Percentiles rank a stretch among this genome's conserved stretches.
Conservation (phyloP, 495 filamentous ascomycete species). For the Cercophora sp. region DNA sequence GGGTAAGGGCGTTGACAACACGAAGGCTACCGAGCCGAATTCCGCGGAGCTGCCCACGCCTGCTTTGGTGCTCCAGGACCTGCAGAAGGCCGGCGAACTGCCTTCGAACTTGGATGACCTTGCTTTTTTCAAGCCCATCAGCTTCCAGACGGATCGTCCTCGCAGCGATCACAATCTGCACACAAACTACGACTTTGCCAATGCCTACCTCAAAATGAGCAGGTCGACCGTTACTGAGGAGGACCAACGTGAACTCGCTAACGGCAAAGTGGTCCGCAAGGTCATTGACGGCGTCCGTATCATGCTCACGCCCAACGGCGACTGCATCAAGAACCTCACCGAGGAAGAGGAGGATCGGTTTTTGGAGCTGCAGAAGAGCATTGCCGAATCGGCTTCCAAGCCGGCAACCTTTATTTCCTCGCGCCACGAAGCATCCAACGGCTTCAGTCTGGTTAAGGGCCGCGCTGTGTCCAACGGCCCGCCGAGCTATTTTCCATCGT, state of each 20-base stretch:
- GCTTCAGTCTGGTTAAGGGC: conserved; percentile 52
- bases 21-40: conserved; percentile 2
- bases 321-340: conserved; percentile 70
- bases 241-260: conserved; percentile 44
- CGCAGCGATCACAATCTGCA: conserved; percentile 14
- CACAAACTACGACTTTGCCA: conserved; percentile 8
- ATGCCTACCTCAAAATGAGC: conserved; percentile 27
- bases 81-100: conserved; percentile 23
- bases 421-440: conserved; percentile 40
- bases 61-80: conserved; percentile 31
- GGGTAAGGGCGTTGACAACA: conserved; percentile 10
- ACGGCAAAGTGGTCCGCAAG: conserved; percentile 50
- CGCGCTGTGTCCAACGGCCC: conserved; percentile 54
- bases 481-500: conserved; percentile 48
- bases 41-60: conserved; percentile 31
- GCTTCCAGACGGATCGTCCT: conserved; percentile 16
- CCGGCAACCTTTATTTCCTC: conserved; percentile 48
- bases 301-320: conserved; percentile 74
- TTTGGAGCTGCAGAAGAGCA: conserved; percentile 64
- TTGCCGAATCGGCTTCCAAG: conserved; percentile 39
- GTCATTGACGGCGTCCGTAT: conserved; percentile 47
- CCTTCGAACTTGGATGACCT: conserved; percentile 25
- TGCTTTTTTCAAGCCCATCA: conserved; percentile 33
- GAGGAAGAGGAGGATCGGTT: conserved; percentile 73
- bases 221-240: conserved; percentile 51